Evolutionary conservation across 768 basidiomycete genomes (phyloP).

Genomic region (Pseudohyphozyma bogoriensis): DNA sequence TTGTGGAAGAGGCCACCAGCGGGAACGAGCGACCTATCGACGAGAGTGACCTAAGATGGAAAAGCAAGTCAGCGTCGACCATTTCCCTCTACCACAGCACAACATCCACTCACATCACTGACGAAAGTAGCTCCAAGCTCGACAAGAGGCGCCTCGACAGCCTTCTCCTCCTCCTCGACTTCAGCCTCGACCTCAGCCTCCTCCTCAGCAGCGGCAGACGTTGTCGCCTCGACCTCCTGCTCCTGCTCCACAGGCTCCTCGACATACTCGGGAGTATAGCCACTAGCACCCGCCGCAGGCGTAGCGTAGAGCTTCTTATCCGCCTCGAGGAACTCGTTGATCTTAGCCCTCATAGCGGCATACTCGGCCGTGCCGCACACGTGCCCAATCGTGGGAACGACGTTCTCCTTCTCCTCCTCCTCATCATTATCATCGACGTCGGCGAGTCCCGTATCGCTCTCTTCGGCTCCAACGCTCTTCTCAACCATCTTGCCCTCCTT

Average conservation of each 20-base stretch:
- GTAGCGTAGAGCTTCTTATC: conserved; percentile 11
- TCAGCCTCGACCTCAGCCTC: not conserved
- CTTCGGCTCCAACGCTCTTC: too few relatives aligned
- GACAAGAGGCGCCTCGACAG: not conserved
- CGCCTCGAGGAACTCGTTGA: not conserved
- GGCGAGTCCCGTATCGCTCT: too few relatives aligned
- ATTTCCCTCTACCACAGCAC: too few relatives aligned
- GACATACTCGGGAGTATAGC: not conserved
- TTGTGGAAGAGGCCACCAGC: conserved; percentile 38
- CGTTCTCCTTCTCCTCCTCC: too few relatives aligned
- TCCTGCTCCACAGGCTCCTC: not conserved
- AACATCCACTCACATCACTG: conserved; percentile 10
- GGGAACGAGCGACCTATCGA: conserved; percentile 35
- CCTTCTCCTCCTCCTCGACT: not conserved
- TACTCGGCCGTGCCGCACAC: too few relatives aligned
- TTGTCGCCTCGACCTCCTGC: not conserved
- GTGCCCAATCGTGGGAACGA: too few relatives aligned
- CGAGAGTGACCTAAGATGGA: conserved; percentile 32
- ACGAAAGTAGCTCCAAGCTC: conserved; percentile 11
- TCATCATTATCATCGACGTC: too few relatives aligned
- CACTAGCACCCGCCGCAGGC: not conserved
- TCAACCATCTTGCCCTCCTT: too few relatives aligned
- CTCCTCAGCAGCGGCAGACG: not conserved
- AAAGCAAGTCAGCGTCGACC: not conserved
- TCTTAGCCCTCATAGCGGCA: not conserved